phyloP scores from a whole-genome alignment of 129 eudicot species.

The Flaveria sonorensis region DNA sequence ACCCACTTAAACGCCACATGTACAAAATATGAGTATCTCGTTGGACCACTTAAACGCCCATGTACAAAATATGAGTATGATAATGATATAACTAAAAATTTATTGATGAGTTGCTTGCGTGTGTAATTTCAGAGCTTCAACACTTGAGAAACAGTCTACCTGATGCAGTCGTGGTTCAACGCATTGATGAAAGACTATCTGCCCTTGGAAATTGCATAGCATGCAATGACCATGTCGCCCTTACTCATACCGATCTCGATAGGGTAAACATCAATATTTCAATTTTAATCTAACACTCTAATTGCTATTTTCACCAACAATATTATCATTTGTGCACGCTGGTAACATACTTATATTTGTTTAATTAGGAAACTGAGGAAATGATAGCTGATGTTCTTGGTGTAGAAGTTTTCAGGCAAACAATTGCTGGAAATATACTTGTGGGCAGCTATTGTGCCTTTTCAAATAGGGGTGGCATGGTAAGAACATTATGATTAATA shows the following conservation, averaged over 20 bases:
- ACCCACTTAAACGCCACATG: not conserved
- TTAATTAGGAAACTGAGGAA: constrained; percentile 75
- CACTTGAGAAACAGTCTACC: constrained; percentile 94
- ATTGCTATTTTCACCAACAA: not conserved
- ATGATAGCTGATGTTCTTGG: constrained; percentile 85
- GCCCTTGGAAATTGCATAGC: constrained; percentile 97
- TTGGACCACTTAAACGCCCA: not conserved
- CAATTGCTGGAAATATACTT: constrained; percentile 69
- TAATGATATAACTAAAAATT: not conserved
- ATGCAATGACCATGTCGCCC: constrained; percentile 98
- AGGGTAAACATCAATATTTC: constrained; percentile 43
- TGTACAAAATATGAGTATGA: not conserved
- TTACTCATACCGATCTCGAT: constrained; percentile 91
- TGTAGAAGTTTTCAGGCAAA: constrained; percentile 73
- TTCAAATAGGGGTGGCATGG: constrained; percentile 75
- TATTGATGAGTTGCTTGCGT: not conserved
- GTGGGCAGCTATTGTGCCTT: constrained; percentile 73
- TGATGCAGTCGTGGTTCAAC: constrained; percentile 87
- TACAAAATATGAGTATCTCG: not conserved
- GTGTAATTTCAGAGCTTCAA: constrained; percentile 60
- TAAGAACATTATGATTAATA: constrained; percentile 30
- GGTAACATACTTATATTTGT: not conserved
- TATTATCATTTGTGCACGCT: not conserved
- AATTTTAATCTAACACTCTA: not conserved
- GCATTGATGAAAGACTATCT: constrained; percentile 81